phyloP scores from a whole-genome alignment of 495 filamentous ascomycete species.

The Neohortaea acidophila region DNA sequence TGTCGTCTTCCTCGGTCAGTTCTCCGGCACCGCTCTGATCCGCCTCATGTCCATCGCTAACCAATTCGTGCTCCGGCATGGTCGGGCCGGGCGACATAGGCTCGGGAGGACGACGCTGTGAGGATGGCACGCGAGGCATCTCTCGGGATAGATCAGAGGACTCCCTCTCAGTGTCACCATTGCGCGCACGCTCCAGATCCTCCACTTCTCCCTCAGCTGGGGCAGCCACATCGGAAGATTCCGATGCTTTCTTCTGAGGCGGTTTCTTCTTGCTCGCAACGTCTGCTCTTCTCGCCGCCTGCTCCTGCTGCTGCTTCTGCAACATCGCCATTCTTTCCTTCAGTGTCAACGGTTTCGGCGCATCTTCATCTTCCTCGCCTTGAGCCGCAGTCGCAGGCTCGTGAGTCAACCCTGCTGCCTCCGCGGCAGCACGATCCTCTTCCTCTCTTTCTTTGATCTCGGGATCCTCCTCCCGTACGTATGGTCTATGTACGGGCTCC shows the following conservation, averaged over 20 bases:
- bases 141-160: conserved; percentile 41
- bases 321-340: conserved; percentile 89
- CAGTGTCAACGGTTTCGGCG: conserved; percentile 77
- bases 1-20: conserved; percentile 63
- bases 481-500: conserved; percentile 54
- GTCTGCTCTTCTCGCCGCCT: conserved; percentile 65
- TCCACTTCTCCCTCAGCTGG: conserved; percentile 16
- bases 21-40: conserved; percentile 80
- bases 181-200: conserved; percentile 14
- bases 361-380: conserved; percentile 49
- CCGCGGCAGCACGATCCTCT: conserved; percentile 39
- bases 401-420: conserved; percentile 42
- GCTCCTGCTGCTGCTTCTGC: conserved; percentile 86
- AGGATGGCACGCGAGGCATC: conserved; percentile 25
- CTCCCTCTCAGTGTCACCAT: conserved; percentile 15
- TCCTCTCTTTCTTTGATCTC: conserved; percentile 50
- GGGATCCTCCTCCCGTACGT: conserved; percentile 78
- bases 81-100: conserved; percentile 39
- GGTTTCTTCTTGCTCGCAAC: conserved; percentile 64
- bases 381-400: conserved; percentile 28
- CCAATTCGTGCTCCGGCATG: conserved; percentile 35
- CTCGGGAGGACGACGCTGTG: conserved; percentile 27
- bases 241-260: conserved; percentile 57
- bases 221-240: conserved; percentile 27
- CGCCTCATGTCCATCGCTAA: conserved; percentile 76